These are phyloP conservation scores for Aspergillus sp. DNA, from an alignment of 2,329 filamentous ascomycete genomes.

Conservation along the genomic window DNA sequence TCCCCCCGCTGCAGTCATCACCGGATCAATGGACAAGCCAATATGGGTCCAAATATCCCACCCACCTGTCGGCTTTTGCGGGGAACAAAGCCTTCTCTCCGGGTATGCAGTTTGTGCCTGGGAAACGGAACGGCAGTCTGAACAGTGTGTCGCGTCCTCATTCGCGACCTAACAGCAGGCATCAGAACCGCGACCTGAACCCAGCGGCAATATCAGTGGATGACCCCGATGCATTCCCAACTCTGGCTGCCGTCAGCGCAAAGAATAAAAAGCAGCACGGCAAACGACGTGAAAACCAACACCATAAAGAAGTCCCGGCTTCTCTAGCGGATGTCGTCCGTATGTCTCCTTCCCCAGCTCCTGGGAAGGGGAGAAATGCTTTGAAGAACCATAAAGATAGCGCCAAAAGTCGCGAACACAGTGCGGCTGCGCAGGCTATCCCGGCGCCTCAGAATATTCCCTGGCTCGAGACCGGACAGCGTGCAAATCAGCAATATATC, in stretches of 20 bases:
- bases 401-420: conserved; percentile 71
- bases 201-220: conserved; percentile 76
- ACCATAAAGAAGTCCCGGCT: conserved; percentile 69
- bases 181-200: conserved; percentile 64
- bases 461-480: conserved; percentile 91
- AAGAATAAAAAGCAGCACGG: conserved; percentile 92
- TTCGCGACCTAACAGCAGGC: conserved; percentile 81
- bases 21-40: conserved; percentile 58
- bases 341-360: conserved; percentile 84
- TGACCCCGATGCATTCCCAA: conserved; percentile 93
- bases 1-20: conserved; percentile 69
- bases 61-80: conserved; percentile 42
- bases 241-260: conserved; percentile 70
- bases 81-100: conserved; percentile 45
- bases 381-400: conserved; percentile 62
- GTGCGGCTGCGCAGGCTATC: conserved; percentile 77
- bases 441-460: conserved; percentile 87
- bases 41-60: conserved; percentile 42
- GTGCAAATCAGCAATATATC: conserved; percentile 88
- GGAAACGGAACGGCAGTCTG: conserved; percentile 50
- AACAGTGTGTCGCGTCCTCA: conserved; percentile 62
- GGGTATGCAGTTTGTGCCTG: conserved; percentile 27
- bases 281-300: conserved; percentile 63
- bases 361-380: conserved; percentile 53
- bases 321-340: conserved; percentile 93